Base-by-base conservation (phyloP, 1,284 basidiomycete genomes). In the Papiliotrema nemorosa region DNA sequence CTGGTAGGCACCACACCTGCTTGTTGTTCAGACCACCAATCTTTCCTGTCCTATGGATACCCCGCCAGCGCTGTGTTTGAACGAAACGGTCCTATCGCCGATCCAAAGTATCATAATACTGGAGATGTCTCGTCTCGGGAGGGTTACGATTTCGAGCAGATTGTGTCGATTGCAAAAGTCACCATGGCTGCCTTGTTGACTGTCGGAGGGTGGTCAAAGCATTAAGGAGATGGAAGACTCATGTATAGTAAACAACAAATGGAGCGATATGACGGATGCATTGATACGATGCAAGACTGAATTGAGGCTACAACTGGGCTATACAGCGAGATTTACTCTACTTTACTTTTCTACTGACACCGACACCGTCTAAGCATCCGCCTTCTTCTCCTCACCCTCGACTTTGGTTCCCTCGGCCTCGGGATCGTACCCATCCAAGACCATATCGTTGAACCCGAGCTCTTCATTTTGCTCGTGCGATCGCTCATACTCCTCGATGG, bases 401-500 rank as follows among this genome's bases (percentile, higher is more conserved):
- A 7, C 18, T 36, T 22, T 36, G 22, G 52, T 56, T 9, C 53
- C 66, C 50, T 66, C 64, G 5, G 55, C 62, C 24, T 65, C 62
- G 54, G 77, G 74, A 56, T 84, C 83, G 67, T 93, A 94, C 1
- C 83, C 84, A 67, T 94, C 90, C 4, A 96, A 84, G 59, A 89
- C 87, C 77, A 98, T 98, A 70, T 98, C 96, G 69, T 97, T 97
- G 67, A 98, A 72, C 0, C 96, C 96, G 10, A 98, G 78, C 49
- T 93, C 90, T 70, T 98, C 94, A 68, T 98, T 93, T 78, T 98
- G 92, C 50, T 92, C 84, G 78, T 82, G 88, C 5, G 84, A 83
- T 46, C 96, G 80, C 27, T 90, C 86, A 67, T 97, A 99, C 54
- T 75, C 75, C 67, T 88, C 89, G 44, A 87, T 83, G 46, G 74